Base-by-base conservation (phyloP, 1,139 yeast genomes). In the Yamadazyma kanchanaburiensis region DNA sequence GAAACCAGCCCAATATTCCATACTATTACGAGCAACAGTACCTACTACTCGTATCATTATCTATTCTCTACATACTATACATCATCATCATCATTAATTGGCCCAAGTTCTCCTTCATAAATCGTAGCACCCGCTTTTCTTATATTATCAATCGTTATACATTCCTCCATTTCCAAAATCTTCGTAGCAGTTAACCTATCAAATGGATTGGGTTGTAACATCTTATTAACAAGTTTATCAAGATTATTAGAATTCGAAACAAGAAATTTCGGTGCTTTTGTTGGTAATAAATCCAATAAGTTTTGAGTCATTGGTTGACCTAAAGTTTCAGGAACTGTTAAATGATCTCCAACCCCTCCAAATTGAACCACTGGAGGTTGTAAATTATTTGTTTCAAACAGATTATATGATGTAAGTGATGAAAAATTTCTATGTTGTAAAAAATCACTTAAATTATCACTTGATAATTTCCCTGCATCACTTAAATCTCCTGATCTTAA, bases 21-120 rank as follows among this genome's bases (percentile, higher is more conserved):
- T n/a, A n/a, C n/a, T n/a, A n/a, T n/a, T n/a, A n/a, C n/a, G n/a
- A n/a, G n/a, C n/a, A n/a, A n/a, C n/a, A n/a, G n/a, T n/a, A n/a
- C n/a, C n/a, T n/a, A n/a, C n/a, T n/a, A n/a, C n/a, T n/a, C n/a
- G n/a, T n/a, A n/a, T n/a, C n/a, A n/a, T n/a, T n/a, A n/a, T n/a
- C n/a, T n/a, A n/a, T n/a, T n/a, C n/a, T 13, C 15, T 10, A 6
- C 7, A 23, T 14, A 23, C 17, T 15, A 12, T 23, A 23, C 32
- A 15, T 35, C 37, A 26, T 33, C 37, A 30, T 37, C 36, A 24
- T 43, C 46, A 27, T 52, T 51, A 28, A 43, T 43, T 6, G 97
- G 96, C 0, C 98, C 98, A 55, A 75, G 89, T 46, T 91, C 97
- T 22, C 97, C 98, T 59, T 91, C 99, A 48, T 82, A 94, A 42